Percentiles rank a stretch among this genome's conserved stretches.
Evolutionary conservation across 2,329 filamentous ascomycete genomes (phyloP).

Genomic region (Microsporum audouinii): DNA sequence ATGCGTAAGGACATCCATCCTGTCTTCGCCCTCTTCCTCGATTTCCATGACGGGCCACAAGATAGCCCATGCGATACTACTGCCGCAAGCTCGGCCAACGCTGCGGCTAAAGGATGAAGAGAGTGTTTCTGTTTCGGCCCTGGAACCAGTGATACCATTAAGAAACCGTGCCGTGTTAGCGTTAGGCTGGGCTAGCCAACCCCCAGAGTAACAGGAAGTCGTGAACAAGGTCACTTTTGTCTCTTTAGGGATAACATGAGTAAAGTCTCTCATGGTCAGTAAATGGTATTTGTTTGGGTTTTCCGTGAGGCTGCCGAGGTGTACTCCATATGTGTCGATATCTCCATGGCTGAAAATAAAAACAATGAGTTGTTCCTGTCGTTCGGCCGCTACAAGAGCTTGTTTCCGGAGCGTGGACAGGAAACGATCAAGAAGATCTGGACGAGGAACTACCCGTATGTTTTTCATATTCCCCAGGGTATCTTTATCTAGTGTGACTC

Average conservation of each 20-base stretch:
- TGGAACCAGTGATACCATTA: constrained; percentile 7
- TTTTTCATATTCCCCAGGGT: not conserved
- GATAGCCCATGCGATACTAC: not conserved
- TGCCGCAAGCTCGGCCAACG: not conserved
- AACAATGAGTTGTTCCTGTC: constrained; percentile 8
- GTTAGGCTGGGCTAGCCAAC: constrained; percentile 7
- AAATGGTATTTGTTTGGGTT: not conserved
- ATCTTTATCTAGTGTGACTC: constrained; percentile 7
- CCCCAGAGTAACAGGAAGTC: constrained; percentile 10
- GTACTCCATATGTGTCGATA: not conserved
- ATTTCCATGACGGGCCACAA: not conserved
- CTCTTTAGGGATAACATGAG: not conserved
- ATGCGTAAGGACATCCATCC: not conserved
- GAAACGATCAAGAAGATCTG: constrained; percentile 11
- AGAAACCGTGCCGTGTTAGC: not conserved
- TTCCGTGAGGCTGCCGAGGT: not conserved
- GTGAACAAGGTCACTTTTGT: constrained; percentile 6
- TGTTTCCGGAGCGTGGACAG: constrained; percentile 7
- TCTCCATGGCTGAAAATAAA: constrained; percentile 11
- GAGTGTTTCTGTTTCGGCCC: not conserved
- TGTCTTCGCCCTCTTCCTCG: not conserved
- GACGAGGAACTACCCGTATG: constrained; percentile 3
- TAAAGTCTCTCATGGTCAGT: constrained; percentile 2
- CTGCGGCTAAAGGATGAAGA: not conserved
- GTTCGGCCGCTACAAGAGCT: constrained; percentile 2